A percentile compares a stretch with the other conserved stretches of the same genome.
Conservation (phyloP, 148 eudicot genomes). For the Salicornia ramosissima region DNA sequence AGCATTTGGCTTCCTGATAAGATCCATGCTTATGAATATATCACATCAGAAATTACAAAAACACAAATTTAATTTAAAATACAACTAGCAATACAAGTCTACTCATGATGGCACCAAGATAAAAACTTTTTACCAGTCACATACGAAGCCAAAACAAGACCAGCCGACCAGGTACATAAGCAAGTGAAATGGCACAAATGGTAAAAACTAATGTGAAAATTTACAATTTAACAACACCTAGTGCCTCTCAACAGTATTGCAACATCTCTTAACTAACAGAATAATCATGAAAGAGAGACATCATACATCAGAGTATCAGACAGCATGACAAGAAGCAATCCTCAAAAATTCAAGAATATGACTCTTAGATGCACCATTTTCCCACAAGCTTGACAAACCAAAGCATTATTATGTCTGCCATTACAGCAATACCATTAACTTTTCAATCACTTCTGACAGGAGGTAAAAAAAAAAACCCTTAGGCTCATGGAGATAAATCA, state of each 20-base stretch:
- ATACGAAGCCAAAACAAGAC: not conserved
- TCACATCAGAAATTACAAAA: not conserved
- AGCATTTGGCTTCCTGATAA: slow-evolving; percentile 22
- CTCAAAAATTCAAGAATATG: not conserved
- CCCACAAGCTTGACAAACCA: not conserved
- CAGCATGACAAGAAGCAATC: not conserved
- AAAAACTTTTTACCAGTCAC: not conserved
- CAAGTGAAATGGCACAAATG: not conserved
- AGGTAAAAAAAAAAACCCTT: not conserved
- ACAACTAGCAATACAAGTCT: not conserved
- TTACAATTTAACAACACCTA: not conserved
- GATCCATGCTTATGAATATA: slow-evolving; percentile 17
- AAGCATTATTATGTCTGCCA: not conserved
- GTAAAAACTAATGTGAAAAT: not conserved
- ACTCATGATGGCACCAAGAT: not conserved
- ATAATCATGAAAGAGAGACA: not conserved
- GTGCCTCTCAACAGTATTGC: not conserved
- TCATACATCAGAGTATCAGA: not conserved
- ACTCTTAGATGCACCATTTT: not conserved
- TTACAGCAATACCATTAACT: not conserved
- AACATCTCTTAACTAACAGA: not conserved
- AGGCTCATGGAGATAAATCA: not conserved
- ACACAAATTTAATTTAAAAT: not conserved
- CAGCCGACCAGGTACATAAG: not conserved
- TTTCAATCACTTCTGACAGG: not conserved